Percentiles rank a stretch among this genome's conserved stretches.
phyloP scores from a whole-genome alignment of 2,329 filamentous ascomycete species.

The Hymenoscyphus linearis region DNA sequence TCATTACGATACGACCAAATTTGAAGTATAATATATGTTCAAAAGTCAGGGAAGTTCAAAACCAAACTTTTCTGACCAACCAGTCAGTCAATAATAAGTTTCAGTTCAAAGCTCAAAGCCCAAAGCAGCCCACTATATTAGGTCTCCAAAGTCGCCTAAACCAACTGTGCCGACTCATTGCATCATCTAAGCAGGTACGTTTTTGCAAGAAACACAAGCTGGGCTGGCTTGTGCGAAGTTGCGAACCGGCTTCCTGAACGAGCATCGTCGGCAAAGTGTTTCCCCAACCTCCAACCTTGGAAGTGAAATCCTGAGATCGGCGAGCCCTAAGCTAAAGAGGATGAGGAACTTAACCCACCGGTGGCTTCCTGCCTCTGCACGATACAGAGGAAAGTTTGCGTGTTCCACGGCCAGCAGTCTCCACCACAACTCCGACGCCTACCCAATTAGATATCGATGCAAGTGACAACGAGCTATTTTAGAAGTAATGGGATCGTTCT shows the following conservation, averaged over 20 bases:
- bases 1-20: neutral
- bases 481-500: neutral
- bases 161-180: slow-evolving; percentile 12
- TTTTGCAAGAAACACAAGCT: neutral
- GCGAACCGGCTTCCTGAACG: slow-evolving; percentile 2
- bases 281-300: neutral
- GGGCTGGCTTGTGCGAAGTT: too few species aligned
- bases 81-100: neutral
- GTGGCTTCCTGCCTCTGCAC: neutral
- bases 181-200: slow-evolving; percentile 12
- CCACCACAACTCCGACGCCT: neutral
- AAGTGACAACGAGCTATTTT: neutral
- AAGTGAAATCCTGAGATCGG: slow-evolving; percentile 1
- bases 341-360: neutral
- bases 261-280: neutral
- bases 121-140: slow-evolving; percentile 2
- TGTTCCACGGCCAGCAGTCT: slow-evolving; percentile 3
- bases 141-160: slow-evolving; percentile 1
- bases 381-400: slow-evolving; percentile 2
- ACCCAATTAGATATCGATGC: neutral
- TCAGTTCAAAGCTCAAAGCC: neutral
- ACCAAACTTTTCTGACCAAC: neutral
- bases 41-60: slow-evolving; percentile 7
- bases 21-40: neutral
- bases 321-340: neutral